Conservation (phyloP, 1,284 basidiomycete species). For the Earliella scabrosa region DNA sequence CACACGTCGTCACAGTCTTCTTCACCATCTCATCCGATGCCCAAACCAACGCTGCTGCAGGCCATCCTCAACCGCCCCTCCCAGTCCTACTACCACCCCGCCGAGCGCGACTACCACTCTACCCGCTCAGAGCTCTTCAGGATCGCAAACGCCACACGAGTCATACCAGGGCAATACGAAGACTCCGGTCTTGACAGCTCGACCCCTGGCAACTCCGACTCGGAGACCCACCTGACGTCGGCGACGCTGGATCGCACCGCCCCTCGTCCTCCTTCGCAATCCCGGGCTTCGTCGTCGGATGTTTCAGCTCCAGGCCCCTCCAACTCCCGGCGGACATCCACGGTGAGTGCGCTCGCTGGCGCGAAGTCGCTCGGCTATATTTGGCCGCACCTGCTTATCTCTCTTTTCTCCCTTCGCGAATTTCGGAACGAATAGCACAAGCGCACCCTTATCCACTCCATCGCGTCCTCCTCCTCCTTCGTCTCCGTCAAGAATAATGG, state of each 20-base stretch:
- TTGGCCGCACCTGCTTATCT: constrained; percentile 20
- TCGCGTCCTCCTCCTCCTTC: constrained; percentile 32
- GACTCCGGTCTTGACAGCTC: constrained; percentile 24
- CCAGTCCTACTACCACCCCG: constrained; percentile 53
- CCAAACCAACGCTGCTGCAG: constrained; percentile 63
- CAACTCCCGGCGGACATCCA: constrained; percentile 7
- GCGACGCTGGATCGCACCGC: constrained; percentile 3
- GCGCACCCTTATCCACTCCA: constrained; percentile 31
- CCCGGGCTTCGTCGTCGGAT: constrained; percentile 3
- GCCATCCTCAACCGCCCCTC: constrained; percentile 59
- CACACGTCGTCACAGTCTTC: constrained; percentile 2
- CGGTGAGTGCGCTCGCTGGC: constrained; percentile 4
- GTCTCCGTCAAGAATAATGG: constrained; percentile 22
- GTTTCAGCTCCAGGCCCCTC: constrained; percentile 11
- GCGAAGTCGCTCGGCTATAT: not conserved
- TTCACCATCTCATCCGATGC: constrained; percentile 39
- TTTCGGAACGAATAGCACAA: constrained; percentile 19
- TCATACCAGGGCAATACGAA: constrained; percentile 23
- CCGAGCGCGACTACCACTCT: constrained; percentile 53
- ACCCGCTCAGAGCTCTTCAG: constrained; percentile 44
- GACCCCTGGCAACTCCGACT: constrained; percentile 24
- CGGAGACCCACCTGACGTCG: constrained; percentile 13
- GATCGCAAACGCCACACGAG: constrained; percentile 26
- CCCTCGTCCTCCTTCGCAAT: constrained; percentile 9
- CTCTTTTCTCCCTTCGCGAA: not conserved